Evolutionary conservation across 23 red algal species (phyloP), one percentile per base, ranked within the genome.

Genomic region (Gracilaria vermiculophylla): DNA sequence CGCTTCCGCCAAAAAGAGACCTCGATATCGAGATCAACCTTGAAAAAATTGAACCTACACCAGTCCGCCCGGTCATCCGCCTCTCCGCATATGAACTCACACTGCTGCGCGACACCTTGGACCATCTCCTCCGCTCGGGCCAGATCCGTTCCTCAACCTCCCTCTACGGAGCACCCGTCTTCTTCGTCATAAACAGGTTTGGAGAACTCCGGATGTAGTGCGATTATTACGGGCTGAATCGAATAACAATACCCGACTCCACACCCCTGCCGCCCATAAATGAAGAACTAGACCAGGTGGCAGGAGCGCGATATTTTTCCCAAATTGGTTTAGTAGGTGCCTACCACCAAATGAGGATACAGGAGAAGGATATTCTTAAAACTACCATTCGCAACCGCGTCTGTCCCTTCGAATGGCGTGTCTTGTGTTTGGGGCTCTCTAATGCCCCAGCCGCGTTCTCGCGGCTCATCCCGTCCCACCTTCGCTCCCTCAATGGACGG

Each of bases 271-370:
- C 80, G 9, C 62, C 34, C 7, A 83, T 83, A 10, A 39, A 83
- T 23, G 15, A 83, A 64, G 49, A 28, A 10, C 32, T 83, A n/a
- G 80, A 83, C 56, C 80, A 83, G 41, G 39, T 83, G 48, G 42
- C 36, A 12, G 56, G 29, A n/a, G 53, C 55, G 5, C 32, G 40
- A 66, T 14, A 34, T 12, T 83, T 66, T 24, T 66, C 56, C 2
- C 57, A 66, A 57, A 53, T 83, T 29, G 80, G 69, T 66, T 39
- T 83, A 2, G 39, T 60, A 31, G 24, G 53, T 14, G 80, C 53
- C 1, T 83, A 83, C 53, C 53, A 83, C 57, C 80, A 83, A 57
- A 66, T 83, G 53, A 20, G 53, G 33, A 60, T 69, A 2, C 2
- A 37, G 10, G 80, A 83, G 1, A 23, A 43, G 19, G 53, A 60